phyloP scores from a whole-genome alignment of 108 stramenopile genomes.

The Mediolabrus comicus region DNA sequence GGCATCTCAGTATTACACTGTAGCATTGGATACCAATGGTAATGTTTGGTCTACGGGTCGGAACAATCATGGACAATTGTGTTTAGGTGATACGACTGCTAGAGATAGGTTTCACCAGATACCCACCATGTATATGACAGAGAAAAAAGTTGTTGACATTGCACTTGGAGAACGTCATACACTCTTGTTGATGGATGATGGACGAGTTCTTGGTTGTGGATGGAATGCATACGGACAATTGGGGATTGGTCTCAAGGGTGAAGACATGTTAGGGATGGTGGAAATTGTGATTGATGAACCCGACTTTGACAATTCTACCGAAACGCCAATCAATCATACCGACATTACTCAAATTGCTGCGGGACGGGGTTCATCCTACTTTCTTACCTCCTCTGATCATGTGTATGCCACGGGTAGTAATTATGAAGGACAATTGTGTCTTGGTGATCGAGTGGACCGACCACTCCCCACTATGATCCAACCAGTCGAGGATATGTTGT shows the following conservation, averaged over 20 bases:
- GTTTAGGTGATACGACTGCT: slow-evolving; percentile 5
- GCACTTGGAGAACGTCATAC: slow-evolving; percentile 38
- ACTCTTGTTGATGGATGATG: slow-evolving; percentile 21
- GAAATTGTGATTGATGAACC: slow-evolving; percentile 10
- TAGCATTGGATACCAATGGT: slow-evolving; percentile 16
- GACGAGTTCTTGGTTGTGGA: slow-evolving; percentile 32
- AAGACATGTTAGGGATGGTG: neutral
- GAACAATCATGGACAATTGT: slow-evolving; percentile 25
- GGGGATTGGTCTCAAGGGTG: slow-evolving; percentile 6
- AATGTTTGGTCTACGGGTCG: slow-evolving; percentile 22
- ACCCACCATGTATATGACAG: neutral
- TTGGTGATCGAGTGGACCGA: slow-evolving; percentile 26
- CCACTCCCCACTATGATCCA: slow-evolving; percentile 7
- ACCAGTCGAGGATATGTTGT: neutral
- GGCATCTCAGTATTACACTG: slow-evolving; percentile 27
- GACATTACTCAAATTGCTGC: slow-evolving; percentile 4
- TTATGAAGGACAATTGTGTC: slow-evolving; percentile 36
- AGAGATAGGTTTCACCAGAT: slow-evolving; percentile 18
- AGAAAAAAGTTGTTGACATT: slow-evolving; percentile 17
- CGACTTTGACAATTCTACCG: neutral
- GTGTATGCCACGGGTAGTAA: slow-evolving; percentile 31
- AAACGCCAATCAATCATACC: neutral
- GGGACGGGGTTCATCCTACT: slow-evolving; percentile 37
- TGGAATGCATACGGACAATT: slow-evolving; percentile 41
- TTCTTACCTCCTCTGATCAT: slow-evolving; percentile 19